Evolutionary conservation across 179 eudicot species (phyloP).

Genomic region (Silene coronaria): DNA sequence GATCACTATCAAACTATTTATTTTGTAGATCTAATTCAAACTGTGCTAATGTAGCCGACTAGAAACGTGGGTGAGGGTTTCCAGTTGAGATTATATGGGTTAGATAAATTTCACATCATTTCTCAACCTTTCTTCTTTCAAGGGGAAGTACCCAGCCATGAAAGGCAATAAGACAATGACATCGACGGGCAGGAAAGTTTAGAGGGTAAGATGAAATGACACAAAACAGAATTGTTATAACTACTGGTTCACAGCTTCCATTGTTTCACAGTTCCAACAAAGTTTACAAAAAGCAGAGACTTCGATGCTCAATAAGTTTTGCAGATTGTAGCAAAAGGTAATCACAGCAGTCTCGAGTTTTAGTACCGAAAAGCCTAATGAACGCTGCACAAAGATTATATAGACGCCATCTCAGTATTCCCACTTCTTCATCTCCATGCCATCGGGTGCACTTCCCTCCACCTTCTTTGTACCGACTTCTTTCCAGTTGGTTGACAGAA

Average conservation of each 20-base stretch:
- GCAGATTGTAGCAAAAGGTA: slow-evolving; percentile 14
- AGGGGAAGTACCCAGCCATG: neutral
- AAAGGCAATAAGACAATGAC: neutral
- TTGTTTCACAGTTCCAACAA: neutral
- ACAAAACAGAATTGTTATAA: neutral
- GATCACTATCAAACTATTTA: too few relatives aligned
- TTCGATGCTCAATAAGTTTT: slow-evolving; percentile 12
- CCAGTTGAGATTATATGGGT: neutral
- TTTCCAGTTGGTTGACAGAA: slow-evolving; percentile 94
- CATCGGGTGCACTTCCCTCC: slow-evolving; percentile 91
- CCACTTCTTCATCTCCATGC: slow-evolving; percentile 98
- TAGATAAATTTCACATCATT: neutral
- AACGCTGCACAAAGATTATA: slow-evolving; percentile 26
- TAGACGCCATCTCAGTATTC: slow-evolving; percentile 35
- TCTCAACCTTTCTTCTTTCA: neutral
- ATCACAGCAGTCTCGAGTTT: neutral
- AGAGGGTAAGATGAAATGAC: neutral
- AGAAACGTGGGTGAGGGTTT: neutral
- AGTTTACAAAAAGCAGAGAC: neutral
- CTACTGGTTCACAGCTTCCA: neutral
- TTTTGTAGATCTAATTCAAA: too few relatives aligned
- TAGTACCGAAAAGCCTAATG: slow-evolving; percentile 10
- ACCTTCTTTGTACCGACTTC: slow-evolving; percentile 90
- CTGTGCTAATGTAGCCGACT: too few relatives aligned
- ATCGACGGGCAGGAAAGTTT: neutral